Evolutionary conservation across 2,329 filamentous ascomycete species (phyloP).

Genomic region (Elsinoe batatas): DNA sequence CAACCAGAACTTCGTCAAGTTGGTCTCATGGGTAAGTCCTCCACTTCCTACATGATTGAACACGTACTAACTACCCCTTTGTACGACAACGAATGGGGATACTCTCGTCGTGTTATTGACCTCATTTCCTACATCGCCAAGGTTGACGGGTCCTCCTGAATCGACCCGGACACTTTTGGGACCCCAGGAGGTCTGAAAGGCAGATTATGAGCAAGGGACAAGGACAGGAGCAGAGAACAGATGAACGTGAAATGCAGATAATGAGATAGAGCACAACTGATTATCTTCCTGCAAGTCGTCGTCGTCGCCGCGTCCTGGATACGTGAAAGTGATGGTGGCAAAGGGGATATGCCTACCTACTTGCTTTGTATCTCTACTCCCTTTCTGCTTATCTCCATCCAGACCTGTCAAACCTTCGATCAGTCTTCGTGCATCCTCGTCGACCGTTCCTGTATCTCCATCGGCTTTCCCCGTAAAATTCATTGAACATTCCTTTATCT

Average conservation of each 20-base stretch:
- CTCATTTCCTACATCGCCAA: slow-evolving; percentile 36
- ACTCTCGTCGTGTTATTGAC: slow-evolving; percentile 68
- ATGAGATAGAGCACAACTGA: neutral
- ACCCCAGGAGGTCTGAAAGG: neutral
- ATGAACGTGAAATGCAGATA: neutral
- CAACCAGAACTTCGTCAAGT: slow-evolving; percentile 98
- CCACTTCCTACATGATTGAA: neutral
- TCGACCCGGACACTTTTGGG: neutral
- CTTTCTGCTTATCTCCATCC: no score
- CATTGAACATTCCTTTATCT: no score
- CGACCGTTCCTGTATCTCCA: no score
- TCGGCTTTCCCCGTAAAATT: no score
- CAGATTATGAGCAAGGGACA: neutral
- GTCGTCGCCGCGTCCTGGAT: neutral
- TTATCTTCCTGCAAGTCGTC: neutral
- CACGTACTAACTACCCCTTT: slow-evolving; percentile 22
- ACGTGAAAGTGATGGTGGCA: no score
- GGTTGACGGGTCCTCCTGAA: slow-evolving; percentile 24
- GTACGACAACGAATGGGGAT: slow-evolving; percentile 82
- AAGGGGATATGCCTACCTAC: no score
- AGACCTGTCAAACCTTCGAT: no score
- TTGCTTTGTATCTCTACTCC: no score
- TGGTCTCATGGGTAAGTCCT: slow-evolving; percentile 88
- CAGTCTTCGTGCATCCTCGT: no score
- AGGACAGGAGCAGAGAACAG: neutral